Base-by-base conservation (phyloP, 257 asterid genomes). In the Ehretia macrophylla region DNA sequence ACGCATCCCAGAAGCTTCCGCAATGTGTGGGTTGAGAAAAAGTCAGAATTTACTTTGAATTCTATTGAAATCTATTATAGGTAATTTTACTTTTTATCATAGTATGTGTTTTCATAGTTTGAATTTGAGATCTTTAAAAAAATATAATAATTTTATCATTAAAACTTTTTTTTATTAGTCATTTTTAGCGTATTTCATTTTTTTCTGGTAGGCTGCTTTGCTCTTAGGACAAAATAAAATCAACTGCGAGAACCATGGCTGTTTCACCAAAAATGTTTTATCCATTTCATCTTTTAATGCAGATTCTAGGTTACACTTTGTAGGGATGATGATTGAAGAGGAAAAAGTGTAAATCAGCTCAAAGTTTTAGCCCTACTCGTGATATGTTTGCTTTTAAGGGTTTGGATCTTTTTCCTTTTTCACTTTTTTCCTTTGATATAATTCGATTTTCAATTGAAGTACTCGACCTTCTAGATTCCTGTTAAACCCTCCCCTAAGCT, bases 341-440 rank as follows among this genome's bases (percentile, higher is more conserved):
- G 46, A 17, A 56, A 78, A 74, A 65, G 71, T 48, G 49, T 27
- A 57, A 22, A 64, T 16, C 66, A 53, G 70, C 63, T 27, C 35
- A 27, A 27, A 27, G 35, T 3, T 22, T 60, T 64, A 62, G 68
- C 52, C 62, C 59, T 51, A 46, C 22, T 49, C 51, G 53, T 55
- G 19, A 37, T 46, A 61, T 21, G 32, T 32, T 62, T 27, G 51
- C 64, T 70, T 66, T 70, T 58, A 42, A 66, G 55, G 64, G 10
- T 56, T 65, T 32, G 44, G 55, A 42, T 16, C 72, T 61, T 55
- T 47, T 47, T 8, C 17, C 5, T 38, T 65, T 38, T 55, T 48
- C 14, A 13, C 65, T 46, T 55, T 60, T 61, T 50, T 46, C 51
- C 35, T 48, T 32, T 32, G 38, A 50, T 61, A n/a, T 61, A 17